phyloP scores from a whole-genome alignment of 768 basidiomycete species.

The Leccinum subgranulosum region DNA sequence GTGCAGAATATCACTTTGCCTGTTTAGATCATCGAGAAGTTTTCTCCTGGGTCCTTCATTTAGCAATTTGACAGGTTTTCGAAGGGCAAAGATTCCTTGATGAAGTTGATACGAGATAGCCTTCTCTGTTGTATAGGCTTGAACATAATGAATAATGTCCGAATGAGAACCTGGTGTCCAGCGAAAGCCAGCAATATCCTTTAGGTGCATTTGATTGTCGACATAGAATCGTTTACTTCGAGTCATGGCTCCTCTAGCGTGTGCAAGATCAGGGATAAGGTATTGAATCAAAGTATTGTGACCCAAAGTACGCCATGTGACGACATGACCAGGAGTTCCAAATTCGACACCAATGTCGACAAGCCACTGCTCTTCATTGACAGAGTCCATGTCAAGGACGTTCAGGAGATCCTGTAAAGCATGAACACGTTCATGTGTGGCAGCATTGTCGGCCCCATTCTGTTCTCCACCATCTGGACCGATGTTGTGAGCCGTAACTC shows the following conservation, averaged over 20 bases:
- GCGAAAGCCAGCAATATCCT: slow-evolving; percentile 2
- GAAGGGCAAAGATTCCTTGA: not conserved
- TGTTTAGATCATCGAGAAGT: not conserved
- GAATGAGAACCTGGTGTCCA: not conserved
- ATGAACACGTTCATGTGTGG: not conserved
- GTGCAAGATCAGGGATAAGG: not conserved
- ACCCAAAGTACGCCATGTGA: not conserved
- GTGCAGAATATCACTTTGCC: too few relatives aligned
- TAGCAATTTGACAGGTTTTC: not conserved
- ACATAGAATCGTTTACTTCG: not conserved
- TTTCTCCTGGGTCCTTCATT: not conserved
- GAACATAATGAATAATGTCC: not conserved
- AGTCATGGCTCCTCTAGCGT: rapidly evolving
- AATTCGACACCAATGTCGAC: slow-evolving; percentile 2
- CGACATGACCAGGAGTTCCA: not conserved
- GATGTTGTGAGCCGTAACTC: not conserved
- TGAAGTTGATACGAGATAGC: slow-evolving; percentile 8
- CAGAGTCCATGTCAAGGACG: not conserved
- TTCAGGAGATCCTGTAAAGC: not conserved
- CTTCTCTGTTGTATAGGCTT: slow-evolving; percentile 11
- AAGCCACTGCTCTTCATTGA: not conserved
- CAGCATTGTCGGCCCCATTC: not conserved
- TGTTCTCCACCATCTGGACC: not conserved
- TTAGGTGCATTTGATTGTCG: not conserved
- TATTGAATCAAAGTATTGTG: not conserved